Evolutionary conservation across 768 basidiomycete species (phyloP), one percentile per base, ranked within the genome.

Genomic region (Macrolepiota fuliginosa): DNA sequence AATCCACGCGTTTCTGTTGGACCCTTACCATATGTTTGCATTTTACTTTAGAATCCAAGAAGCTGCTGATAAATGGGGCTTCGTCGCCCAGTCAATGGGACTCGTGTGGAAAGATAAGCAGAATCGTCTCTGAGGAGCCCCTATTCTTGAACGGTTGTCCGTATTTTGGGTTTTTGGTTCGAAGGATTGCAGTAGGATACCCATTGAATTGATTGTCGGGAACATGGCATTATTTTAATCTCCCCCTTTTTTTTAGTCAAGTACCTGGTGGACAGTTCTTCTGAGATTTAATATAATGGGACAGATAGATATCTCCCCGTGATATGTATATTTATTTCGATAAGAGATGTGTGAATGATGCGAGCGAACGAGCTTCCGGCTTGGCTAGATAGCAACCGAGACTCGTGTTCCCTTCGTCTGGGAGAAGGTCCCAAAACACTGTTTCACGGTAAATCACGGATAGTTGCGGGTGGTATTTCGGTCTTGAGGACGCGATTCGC

Each of bases 401-500:
- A 49, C 47, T 27, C 36, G 11, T 37, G 57, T 50, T 24, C 57
- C 24, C 22, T 24, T 15, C 50, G 25, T 15, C 39, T 22, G 29
- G 46, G 60, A 29, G 37, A 25, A 35, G 10, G 35, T 27, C 53
- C 37, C 27, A 42, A 40, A 61, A 47, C 39, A 49, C 15, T n/a
- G 10, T 24, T 15, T 61, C 46, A 17, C 17, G 47, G 49, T 36
- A 19, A 49, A 12, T 53, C 32, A 61, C 42, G 17, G 19, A 27
- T n/a, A 29, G 64, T 62, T 25, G 56, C 49, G 55, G 76, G 73
- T 24, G 70, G 69, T 60, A 98, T 91, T 47, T 90, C 89, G 17
- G 89, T 92, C 74, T 96, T 98, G 60, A 98, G 79, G 1, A 92
- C 80, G 24, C 96, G 83, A 62, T 91, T 91, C 2, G 83, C 78